Conservation (phyloP, 305 asterid genomes). For the Fraxinus greggii region DNA sequence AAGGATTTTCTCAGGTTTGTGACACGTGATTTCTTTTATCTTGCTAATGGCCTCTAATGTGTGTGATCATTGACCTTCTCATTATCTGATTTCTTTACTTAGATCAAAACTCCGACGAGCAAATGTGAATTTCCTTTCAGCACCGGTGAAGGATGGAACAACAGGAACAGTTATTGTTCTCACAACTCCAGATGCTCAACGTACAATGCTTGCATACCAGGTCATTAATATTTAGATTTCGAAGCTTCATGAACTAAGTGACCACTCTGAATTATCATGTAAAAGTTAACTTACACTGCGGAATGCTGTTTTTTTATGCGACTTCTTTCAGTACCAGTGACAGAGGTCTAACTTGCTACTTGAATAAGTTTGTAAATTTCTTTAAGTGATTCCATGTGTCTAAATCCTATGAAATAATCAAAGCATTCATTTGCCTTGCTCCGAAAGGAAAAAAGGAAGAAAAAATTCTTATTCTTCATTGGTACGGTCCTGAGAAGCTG, state of each 20-base stretch:
- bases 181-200: constrained; percentile 92
- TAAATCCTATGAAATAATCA: neutral
- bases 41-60: neutral
- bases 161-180: constrained; percentile 96
- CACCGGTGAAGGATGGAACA: constrained; percentile 82
- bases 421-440: constrained; percentile 2
- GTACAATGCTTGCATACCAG: constrained; percentile 96
- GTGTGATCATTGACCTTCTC: constrained; percentile 7
- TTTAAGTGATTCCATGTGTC: neutral
- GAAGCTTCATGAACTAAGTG: neutral
- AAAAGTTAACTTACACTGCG: neutral
- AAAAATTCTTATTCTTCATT: neutral
- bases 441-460: neutral
- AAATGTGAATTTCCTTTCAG: constrained; percentile 80
- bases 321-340: neutral
- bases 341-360: neutral
- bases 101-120: constrained; percentile 96
- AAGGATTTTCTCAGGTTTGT: constrained; percentile 2
- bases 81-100: constrained; percentile 4
- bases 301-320: neutral
- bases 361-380: neutral
- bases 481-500: neutral
- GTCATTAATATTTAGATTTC: constrained; percentile 31
- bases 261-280: neutral
- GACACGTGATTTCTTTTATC: neutral